Conservation (phyloP, 768 basidiomycete genomes). For the Suillus placidus region DNA sequence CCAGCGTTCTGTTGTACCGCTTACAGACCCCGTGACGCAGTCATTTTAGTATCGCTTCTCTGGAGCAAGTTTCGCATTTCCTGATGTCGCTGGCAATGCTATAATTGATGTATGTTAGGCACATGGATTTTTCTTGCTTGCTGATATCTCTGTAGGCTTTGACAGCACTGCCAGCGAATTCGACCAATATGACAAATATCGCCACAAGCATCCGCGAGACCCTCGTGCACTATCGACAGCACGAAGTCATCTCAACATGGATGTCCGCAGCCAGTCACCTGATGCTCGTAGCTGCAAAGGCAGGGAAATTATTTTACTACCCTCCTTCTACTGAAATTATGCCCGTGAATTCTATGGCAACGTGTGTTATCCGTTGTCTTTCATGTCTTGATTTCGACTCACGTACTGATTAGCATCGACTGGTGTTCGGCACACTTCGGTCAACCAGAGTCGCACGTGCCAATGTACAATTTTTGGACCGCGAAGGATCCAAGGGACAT, state of each 20-base stretch:
- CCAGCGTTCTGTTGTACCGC: not conserved
- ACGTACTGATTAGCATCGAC: conserved; percentile 19
- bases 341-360: conserved; percentile 25
- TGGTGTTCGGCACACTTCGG: conserved; percentile 28
- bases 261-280: conserved; percentile 18
- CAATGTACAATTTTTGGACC: no score
- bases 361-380: conserved; percentile 15
- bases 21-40: not conserved
- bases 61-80: conserved; percentile 20
- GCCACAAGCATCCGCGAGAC: conserved; percentile 21
- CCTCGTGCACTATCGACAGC: conserved; percentile 17
- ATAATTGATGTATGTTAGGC: conserved; percentile 23
- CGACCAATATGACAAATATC: conserved; percentile 20
- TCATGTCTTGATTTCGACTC: not conserved
- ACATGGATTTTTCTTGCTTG: not conserved
- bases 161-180: conserved; percentile 14
- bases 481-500: no score
- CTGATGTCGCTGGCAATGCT: conserved; percentile 22
- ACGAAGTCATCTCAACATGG: conserved; percentile 21
- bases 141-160: conserved; percentile 11
- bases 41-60: conserved; percentile 22
- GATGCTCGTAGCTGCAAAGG: conserved; percentile 24
- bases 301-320: conserved; percentile 19
- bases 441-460: conserved; percentile 13
- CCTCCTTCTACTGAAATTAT: conserved; percentile 11